Conservation (phyloP, 1,284 basidiomycete genomes). For the Phellopilus nigrolimitatus region DNA sequence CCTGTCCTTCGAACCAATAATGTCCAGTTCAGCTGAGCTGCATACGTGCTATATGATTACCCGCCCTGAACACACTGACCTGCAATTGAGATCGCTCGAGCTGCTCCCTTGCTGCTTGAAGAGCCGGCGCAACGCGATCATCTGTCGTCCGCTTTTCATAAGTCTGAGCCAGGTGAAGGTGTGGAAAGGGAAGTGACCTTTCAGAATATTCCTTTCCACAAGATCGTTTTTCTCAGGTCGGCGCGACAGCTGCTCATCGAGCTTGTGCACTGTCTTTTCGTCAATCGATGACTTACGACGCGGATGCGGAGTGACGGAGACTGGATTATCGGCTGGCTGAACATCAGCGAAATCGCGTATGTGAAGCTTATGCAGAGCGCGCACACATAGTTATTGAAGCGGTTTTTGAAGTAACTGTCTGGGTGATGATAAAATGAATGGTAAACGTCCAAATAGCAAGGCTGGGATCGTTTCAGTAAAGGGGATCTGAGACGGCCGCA, state of each 20-base stretch:
- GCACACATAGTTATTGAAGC: neutral
- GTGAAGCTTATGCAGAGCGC: neutral
- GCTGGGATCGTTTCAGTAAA: too few relatives aligned
- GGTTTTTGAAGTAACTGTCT: neutral
- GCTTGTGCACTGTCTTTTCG: constrained; percentile 37
- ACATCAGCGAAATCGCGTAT: constrained; percentile 19
- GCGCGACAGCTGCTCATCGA: constrained; percentile 55
- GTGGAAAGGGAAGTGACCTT: constrained; percentile 42
- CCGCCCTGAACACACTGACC: constrained; percentile 40
- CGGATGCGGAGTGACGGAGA: neutral
- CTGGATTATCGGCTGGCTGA: neutral
- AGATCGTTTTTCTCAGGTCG: constrained; percentile 62
- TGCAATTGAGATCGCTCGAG: constrained; percentile 65
- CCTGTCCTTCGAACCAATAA: constrained; percentile 48
- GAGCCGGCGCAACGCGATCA: constrained; percentile 64
- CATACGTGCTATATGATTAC: neutral
- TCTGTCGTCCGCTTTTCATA: constrained; percentile 34
- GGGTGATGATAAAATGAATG: too few relatives aligned
- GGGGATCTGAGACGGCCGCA: too few relatives aligned
- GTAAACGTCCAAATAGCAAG: too few relatives aligned
- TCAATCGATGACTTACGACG: constrained; percentile 36
- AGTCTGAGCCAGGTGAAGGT: neutral
- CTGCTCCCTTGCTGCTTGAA: constrained; percentile 62
- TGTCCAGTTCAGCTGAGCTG: neutral
- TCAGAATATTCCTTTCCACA: constrained; percentile 71